phyloP scores from a whole-genome alignment of 2,329 filamentous ascomycete species.

The Penicillium sp. region DNA sequence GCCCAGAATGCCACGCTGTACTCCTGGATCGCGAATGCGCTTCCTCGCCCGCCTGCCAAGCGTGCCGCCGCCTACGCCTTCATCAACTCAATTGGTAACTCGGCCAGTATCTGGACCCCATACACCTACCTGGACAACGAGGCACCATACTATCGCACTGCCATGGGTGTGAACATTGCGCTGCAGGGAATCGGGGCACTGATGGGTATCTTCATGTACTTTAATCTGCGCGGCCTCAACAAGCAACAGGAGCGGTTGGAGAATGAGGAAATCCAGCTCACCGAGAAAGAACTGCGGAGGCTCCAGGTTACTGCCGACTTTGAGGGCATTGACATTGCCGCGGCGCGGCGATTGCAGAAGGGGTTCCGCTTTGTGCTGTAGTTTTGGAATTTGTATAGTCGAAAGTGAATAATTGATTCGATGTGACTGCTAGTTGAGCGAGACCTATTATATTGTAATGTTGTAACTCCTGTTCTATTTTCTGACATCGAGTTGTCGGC shows the following conservation, averaged over 20 bases:
- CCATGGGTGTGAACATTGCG: constrained; percentile 44
- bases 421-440: not conserved
- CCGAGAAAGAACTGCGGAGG: constrained; percentile 47
- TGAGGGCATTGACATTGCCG: constrained; percentile 51
- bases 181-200: constrained; percentile 38
- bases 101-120: constrained; percentile 52
- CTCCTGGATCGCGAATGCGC: constrained; percentile 49
- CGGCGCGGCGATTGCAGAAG: constrained; percentile 52
- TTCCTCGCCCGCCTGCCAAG: constrained; percentile 55
- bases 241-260: constrained; percentile 51
- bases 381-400: not conserved
- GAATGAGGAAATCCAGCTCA: constrained; percentile 47
- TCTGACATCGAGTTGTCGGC: too few relatives aligned
- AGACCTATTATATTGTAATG: not conserved
- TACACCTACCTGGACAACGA: constrained; percentile 48
- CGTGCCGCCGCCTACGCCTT: constrained; percentile 55
- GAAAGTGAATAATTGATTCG: not conserved
- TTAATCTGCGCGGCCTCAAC: constrained; percentile 48
- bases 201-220: constrained; percentile 38
- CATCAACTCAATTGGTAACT: constrained; percentile 56
- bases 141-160: constrained; percentile 40
- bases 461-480: too few relatives aligned
- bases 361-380: constrained; percentile 54
- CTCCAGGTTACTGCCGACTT: constrained; percentile 52
- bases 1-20: constrained; percentile 35